Percentiles rank a stretch among this genome's conserved stretches.
Evolutionary conservation across 768 basidiomycete species (phyloP).

Genomic region (Naganishia vishniacii): DNA sequence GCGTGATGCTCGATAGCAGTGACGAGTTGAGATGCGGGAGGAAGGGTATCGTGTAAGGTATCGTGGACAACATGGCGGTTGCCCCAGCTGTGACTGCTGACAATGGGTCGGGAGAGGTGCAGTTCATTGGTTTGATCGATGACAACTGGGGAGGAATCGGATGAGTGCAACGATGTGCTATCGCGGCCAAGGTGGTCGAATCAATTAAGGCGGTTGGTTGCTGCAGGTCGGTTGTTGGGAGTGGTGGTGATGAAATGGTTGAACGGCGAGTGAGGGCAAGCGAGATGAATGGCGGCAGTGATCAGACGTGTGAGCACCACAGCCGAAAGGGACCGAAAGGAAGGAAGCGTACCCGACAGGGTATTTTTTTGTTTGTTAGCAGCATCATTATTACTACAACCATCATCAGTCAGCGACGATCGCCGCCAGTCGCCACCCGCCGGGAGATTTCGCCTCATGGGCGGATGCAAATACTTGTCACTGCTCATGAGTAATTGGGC

Average conservation of each 20-base stretch:
- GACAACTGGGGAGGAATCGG: background rate
- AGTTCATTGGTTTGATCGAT: background rate
- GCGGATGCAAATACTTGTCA: no score
- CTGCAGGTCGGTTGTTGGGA: no score
- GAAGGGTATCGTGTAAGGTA: slow-evolving; percentile 14
- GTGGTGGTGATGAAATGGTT: no score
- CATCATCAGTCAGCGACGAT: slow-evolving; percentile 5
- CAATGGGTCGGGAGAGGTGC: background rate
- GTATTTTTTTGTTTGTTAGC: background rate
- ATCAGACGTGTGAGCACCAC: no score
- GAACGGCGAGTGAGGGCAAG: no score
- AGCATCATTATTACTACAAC: slow-evolving; percentile 1
- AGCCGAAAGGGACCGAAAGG: no score
- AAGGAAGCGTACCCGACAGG: no score
- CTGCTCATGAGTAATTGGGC: no score
- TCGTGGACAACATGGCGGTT: slow-evolving; percentile 2
- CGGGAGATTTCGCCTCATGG: no score
- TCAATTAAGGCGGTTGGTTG: background rate
- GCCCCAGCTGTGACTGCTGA: slow-evolving; percentile 1
- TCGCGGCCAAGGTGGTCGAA: background rate
- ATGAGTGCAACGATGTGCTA: background rate
- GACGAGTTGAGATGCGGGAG: slow-evolving; percentile 35
- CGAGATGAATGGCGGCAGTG: no score
- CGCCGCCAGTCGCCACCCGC: slow-evolving; percentile 1
- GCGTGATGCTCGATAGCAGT: slow-evolving; percentile 38